phyloP scores from a whole-genome alignment of 352 stramenopile species.

The Blastocystis sp. region DNA sequence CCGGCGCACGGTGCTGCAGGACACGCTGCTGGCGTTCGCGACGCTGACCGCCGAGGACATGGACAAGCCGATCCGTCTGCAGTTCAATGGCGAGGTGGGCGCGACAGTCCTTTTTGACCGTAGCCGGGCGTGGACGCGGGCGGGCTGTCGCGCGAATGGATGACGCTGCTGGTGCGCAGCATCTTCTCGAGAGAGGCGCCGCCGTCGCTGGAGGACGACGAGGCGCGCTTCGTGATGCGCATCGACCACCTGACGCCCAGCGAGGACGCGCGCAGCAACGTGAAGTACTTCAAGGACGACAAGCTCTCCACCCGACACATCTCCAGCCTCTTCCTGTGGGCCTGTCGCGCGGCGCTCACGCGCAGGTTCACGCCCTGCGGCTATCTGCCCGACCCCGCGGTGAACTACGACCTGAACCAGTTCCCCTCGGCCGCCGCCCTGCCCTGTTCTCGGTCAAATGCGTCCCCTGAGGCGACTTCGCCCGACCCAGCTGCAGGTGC shows the following conservation, averaged over 20 bases:
- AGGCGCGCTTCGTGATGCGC: constrained; percentile 60
- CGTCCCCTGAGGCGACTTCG: too few species aligned
- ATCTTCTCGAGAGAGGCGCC: constrained; percentile 12
- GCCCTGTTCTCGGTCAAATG: too few species aligned
- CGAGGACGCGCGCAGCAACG: neutral
- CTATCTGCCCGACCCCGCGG: constrained; percentile 43
- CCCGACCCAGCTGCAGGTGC: too few species aligned
- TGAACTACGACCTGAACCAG: constrained; percentile 22
- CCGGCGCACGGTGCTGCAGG: constrained; percentile 39
- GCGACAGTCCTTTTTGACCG: neutral
- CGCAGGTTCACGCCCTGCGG: constrained; percentile 14
- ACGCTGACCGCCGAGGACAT: constrained; percentile 56
- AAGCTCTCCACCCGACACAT: neutral
- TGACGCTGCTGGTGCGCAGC: constrained; percentile 25
- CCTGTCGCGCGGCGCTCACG: neutral
- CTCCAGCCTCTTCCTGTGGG: constrained; percentile 6
- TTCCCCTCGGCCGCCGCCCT: too few species aligned
- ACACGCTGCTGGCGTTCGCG: constrained; percentile 62
- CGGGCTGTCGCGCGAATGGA: constrained; percentile 55
- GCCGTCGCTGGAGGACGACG: neutral
- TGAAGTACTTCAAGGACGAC: constrained; percentile 36
- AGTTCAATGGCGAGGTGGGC: constrained; percentile 57
- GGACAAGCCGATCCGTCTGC: constrained; percentile 62
- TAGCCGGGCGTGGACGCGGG: constrained; percentile 65
- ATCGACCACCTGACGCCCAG: constrained; percentile 41